Evolutionary conservation across 371 early-diverging fungal species (phyloP), one percentile per base, ranked within the genome.

Genomic region (Actinomortierella ambigua): DNA sequence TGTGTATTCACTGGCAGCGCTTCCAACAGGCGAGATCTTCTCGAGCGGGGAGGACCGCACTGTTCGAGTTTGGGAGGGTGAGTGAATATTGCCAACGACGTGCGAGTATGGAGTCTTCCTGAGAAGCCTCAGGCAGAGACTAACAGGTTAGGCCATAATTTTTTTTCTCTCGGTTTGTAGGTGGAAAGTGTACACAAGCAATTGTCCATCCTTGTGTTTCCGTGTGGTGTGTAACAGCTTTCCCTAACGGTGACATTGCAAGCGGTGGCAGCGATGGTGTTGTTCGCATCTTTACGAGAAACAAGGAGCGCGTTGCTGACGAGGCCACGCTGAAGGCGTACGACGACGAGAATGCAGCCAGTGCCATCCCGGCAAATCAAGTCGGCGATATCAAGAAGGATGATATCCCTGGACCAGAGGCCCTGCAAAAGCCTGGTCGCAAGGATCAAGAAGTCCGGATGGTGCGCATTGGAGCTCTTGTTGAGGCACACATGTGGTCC

Each of bases 41-140:
- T 92, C 97, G 2, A 81, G 92, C 27, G 97, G 97, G 39, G 99
- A 99, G 81, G 99, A 99, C 65, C 86, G 97, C 24, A 85, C 94
- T 13, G 86, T 95, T 8, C 85, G 92, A 9, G 79, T 96, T 20
- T 99, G 98, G 98, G 82, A 85, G 63, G 88, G 92, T 90, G 79
- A 59, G 57, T 40, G 13, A 14, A 53, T 48, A 6, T 41, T 26
- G 20, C 14, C 18, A 4, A 6, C 34, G 34, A 34, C 4, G 4
- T 34, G 34, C 4, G 11, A 11, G 4, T 6, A 34, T 34, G 34
- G 34, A 34, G 34, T 11, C 4, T 34, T 6, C 34, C 34, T 4
- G 4, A 34, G 4, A 34, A 11, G 34, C 7, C 4, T 11, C 11
- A 6, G 34, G n/a, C n/a, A 34, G 34, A 34, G 34, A 11, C 46